Base-by-base conservation (phyloP, 352 stramenopile genomes). In the Phytophthora pluvialis region DNA sequence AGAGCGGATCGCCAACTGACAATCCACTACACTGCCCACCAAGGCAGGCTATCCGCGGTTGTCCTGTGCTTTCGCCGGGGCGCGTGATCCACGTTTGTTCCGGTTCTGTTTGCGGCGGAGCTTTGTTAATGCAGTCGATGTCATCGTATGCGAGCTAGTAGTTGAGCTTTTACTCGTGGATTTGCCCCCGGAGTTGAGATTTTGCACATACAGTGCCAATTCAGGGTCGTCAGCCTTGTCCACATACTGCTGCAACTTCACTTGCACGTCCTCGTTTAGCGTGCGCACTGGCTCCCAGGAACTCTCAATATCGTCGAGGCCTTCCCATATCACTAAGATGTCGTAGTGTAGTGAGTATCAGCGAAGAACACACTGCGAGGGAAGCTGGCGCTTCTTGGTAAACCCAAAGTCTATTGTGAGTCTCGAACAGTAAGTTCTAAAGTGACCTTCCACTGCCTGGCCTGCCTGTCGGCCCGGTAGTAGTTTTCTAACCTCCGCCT, bases 331-430 rank as follows among this genome's bases (percentile, higher is more conserved):
- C 21, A 21, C 21, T 21, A 21, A 21, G 21, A 21, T 21, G 21
- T 21, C 21, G 21, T 21, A 21, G 21, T 21, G 21, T 21, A 21
- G 21, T 21, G 21, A 21, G 21, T 21, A 1, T 21, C 21, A 21
- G 21, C 21, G 21, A 21, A 21, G 21, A 21, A 21, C 21, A 21
- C 21, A 45, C 16, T 18, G n/a, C 39, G 16, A 45, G 39, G 6
- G 15, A 50, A 31, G 43, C 43, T 36, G 43, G 11, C 43, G 43
- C 13, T 50, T 50, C 25, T 10, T 50, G 9, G 25, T 18, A 21
- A 50, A 40, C 28, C 40, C 36, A 40, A 48, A 49, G 3, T 47
- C 15, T 57, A 46, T 56, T 47, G 35, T 46, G 35, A 46, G 12
- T 57, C 49, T 6, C 47, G 47, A 25, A 15, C 15, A 28, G 35